Percentiles rank a stretch among this genome's conserved stretches.
Evolutionary conservation across 1,284 basidiomycete species (phyloP).

Genomic region (Leccinum angustisporum): DNA sequence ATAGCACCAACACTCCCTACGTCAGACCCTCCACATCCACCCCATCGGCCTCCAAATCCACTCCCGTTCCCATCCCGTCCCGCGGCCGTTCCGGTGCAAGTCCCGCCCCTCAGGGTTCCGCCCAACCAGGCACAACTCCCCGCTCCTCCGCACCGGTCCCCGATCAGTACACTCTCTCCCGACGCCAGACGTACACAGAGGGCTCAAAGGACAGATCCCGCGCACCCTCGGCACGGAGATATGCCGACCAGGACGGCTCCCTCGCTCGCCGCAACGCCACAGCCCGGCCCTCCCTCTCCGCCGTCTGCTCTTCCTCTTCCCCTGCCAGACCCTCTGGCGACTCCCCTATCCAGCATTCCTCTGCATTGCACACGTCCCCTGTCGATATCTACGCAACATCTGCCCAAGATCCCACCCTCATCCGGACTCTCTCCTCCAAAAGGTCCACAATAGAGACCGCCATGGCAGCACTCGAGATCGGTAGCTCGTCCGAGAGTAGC

Average conservation of each 20-base stretch:
- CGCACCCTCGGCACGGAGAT: slow-evolving; percentile 61
- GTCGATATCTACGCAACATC: slow-evolving; percentile 20
- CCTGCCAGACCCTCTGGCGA: slow-evolving; percentile 26
- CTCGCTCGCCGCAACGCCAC: slow-evolving; percentile 45
- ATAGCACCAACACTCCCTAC: slow-evolving; percentile 37
- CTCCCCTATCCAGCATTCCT: slow-evolving; percentile 17
- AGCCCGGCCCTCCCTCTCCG: slow-evolving; percentile 50
- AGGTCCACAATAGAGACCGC: slow-evolving; percentile 35
- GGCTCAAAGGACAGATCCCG: slow-evolving; percentile 47
- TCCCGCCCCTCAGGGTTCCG: slow-evolving; percentile 29
- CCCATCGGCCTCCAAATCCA: slow-evolving; percentile 34
- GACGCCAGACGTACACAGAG: slow-evolving; percentile 47
- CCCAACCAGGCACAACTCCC: slow-evolving; percentile 28
- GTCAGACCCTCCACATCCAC: slow-evolving; percentile 28
- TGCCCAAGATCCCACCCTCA: slow-evolving; percentile 25
- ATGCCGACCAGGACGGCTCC: slow-evolving; percentile 52
- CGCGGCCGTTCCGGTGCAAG: slow-evolving; percentile 36
- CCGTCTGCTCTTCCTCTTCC: slow-evolving; percentile 36
- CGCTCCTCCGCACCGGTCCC: slow-evolving; percentile 34
- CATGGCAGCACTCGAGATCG: slow-evolving; percentile 41
- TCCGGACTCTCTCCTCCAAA: slow-evolving; percentile 35
- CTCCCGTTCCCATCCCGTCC: slow-evolving; percentile 31
- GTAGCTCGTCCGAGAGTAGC: slow-evolving; percentile 40
- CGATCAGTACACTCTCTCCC: slow-evolving; percentile 45
- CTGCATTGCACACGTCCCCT: slow-evolving; percentile 19